These are phyloP conservation scores for Stemphylium lycopersici DNA, from an alignment of 2,329 filamentous ascomycete genomes.

Conservation along the genomic window DNA sequence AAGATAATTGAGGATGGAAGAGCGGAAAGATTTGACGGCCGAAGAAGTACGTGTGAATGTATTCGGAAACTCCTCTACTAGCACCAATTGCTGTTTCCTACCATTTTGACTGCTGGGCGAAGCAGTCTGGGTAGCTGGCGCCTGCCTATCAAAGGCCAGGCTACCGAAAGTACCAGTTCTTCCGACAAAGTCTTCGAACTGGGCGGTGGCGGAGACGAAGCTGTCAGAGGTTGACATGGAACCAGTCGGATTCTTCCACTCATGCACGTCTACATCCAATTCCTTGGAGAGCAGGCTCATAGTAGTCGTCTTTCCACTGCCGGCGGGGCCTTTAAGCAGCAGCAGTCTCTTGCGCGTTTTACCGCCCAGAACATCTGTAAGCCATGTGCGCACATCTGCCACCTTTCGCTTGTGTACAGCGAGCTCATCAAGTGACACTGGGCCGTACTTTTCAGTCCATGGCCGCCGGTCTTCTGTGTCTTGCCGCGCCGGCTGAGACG, in stretches of 20 bases:
- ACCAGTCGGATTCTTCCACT: constrained; percentile 86
- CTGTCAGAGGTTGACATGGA: constrained; percentile 65
- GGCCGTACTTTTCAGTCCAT: constrained; percentile 87
- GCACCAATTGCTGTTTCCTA: constrained; percentile 50
- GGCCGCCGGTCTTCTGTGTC: constrained; percentile 67
- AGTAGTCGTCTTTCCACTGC: constrained; percentile 91
- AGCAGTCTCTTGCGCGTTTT: constrained; percentile 70
- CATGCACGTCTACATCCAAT: constrained; percentile 77
- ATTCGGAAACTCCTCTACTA: constrained; percentile 60
- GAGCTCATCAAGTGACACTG: constrained; percentile 76
- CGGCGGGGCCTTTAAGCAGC: constrained; percentile 87
- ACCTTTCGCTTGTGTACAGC: constrained; percentile 97
- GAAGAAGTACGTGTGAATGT: constrained; percentile 54
- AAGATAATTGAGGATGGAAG: constrained; percentile 76
- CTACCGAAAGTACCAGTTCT: constrained; percentile 81
- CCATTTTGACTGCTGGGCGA: constrained; percentile 16
- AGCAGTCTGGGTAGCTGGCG: constrained; percentile 16
- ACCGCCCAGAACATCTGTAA: constrained; percentile 74
- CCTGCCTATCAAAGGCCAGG: constrained; percentile 58
- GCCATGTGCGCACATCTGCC: constrained; percentile 80
- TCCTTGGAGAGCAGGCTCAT: constrained; percentile 76
- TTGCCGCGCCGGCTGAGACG: constrained; percentile 27
- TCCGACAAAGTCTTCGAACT: constrained; percentile 91
- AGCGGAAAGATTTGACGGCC: constrained; percentile 64
- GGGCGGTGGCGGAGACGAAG: constrained; percentile 72